phyloP scores from a whole-genome alignment of 768 basidiomycete species.

The Trichaptum fuscoviolaceum region DNA sequence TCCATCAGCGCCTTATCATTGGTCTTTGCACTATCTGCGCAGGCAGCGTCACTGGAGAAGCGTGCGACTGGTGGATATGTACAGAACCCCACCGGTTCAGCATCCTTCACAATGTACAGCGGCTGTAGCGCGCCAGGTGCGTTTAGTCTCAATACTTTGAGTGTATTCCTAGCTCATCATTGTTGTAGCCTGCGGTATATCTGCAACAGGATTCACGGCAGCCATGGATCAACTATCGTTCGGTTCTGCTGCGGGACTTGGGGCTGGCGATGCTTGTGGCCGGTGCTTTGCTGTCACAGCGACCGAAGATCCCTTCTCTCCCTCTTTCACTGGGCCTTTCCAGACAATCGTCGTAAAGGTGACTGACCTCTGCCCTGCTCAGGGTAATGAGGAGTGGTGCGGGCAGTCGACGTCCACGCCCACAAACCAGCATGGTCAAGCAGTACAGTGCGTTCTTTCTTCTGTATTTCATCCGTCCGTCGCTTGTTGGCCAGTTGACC shows the following conservation, averaged over 20 bases:
- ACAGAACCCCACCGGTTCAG: conserved; percentile 44
- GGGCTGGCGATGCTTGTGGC: conserved; percentile 56
- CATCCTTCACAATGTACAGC: conserved; percentile 55
- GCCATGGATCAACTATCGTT: conserved; percentile 55
- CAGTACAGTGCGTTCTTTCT: conserved; percentile 42
- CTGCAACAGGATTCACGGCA: conserved; percentile 47
- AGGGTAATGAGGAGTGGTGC: conserved; percentile 50
- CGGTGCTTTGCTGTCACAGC: conserved; percentile 57
- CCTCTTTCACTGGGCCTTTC: conserved; percentile 45
- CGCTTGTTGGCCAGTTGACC: conserved; percentile 34
- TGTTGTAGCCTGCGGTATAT: conserved; percentile 44
- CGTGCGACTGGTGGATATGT: conserved; percentile 49
- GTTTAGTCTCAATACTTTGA: not conserved
- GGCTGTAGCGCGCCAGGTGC: conserved; percentile 46
- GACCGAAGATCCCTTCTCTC: conserved; percentile 46
- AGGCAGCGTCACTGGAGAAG: conserved; percentile 9
- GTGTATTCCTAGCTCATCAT: not conserved
- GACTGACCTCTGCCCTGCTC: conserved; percentile 39
- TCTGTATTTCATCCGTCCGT: not conserved
- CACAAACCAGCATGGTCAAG: conserved; percentile 38
- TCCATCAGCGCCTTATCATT: not conserved
- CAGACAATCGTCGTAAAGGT: conserved; percentile 49
- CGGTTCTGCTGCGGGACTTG: conserved; percentile 42
- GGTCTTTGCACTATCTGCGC: not conserved
- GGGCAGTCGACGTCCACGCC: conserved; percentile 40